Conservation (phyloP, 2,329 filamentous ascomycete genomes). For the Pestalotiopsis sp. region DNA sequence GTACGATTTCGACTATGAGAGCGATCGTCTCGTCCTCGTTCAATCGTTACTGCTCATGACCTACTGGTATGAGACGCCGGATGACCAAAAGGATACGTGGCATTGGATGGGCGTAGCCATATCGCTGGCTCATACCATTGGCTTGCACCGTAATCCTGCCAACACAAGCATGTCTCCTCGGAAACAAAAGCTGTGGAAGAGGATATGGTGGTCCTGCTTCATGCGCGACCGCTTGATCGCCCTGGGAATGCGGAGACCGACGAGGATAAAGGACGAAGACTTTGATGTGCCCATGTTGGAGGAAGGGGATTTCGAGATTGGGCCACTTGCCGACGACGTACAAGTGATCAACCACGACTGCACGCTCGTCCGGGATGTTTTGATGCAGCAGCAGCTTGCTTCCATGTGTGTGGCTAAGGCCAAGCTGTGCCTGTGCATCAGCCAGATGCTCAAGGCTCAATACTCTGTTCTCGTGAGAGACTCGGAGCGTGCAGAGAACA, state of each 20-base stretch:
- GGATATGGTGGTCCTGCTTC: conserved; percentile 98
- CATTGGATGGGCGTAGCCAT: conserved; percentile 98
- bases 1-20: conserved; percentile 95
- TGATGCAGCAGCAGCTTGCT: conserved; percentile 77
- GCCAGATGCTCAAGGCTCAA: conserved; percentile 84
- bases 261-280: conserved; percentile 89
- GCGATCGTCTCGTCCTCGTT: conserved; percentile 84
- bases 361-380: conserved; percentile 67
- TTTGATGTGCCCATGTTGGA: conserved; percentile 91
- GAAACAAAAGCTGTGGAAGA: conserved; percentile 85
- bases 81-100: conserved; percentile 98
- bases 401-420: conserved; percentile 91
- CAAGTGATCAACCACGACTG: conserved; percentile 71
- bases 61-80: conserved; percentile 96
- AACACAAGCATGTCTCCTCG: conserved; percentile 73
- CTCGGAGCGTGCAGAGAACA: conserved; percentile 75
- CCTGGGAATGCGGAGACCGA: conserved; percentile 89
- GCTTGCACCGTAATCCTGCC: conserved; percentile 81
- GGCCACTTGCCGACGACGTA: conserved; percentile 66
- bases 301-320: conserved; percentile 81
- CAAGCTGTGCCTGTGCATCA: conserved; percentile 86
- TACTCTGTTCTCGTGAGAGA: conserved; percentile 90
- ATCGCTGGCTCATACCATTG: conserved; percentile 90
- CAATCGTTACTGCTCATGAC: conserved; percentile 91
- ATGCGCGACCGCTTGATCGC: conserved; percentile 93